Evolutionary conservation across 108 stramenopile genomes (phyloP).

Genomic region (Cyclostephanos invisitatus): DNA sequence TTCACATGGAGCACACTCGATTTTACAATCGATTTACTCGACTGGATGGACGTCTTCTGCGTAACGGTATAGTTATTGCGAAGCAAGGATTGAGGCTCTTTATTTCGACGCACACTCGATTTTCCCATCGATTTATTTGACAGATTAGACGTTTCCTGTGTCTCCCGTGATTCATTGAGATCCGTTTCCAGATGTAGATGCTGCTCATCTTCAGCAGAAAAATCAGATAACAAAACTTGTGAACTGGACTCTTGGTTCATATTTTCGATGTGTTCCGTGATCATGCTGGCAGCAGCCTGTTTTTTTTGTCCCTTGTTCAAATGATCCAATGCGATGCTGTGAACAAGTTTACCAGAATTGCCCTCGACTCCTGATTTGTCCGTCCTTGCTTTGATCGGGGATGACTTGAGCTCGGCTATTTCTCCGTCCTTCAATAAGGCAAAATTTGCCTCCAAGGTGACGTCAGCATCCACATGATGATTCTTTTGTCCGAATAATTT

Average conservation of each 20-base stretch:
- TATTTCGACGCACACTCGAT: not conserved
- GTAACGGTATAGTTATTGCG: not conserved
- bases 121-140: conserved; percentile 18
- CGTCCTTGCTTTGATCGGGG: not conserved
- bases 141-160: conserved; percentile 7
- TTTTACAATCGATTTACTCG: conserved; percentile 5
- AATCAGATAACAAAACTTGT: not conserved
- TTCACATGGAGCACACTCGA: not conserved
- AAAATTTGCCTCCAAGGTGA: not conserved
- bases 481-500: conserved; percentile 10
- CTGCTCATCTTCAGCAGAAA: not conserved
- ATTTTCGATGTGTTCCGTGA: not conserved
- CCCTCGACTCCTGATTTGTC: not conserved
- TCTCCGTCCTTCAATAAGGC: not conserved
- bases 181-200: not conserved
- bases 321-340: not conserved
- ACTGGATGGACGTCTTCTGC: not conserved
- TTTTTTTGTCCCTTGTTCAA: not conserved
- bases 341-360: not conserved
- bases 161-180: conserved; percentile 20
- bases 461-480: not conserved
- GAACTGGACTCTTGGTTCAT: not conserved
- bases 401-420: not conserved
- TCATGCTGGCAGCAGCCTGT: not conserved
- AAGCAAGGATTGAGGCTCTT: not conserved